Evolutionary conservation across 257 asterid species (phyloP).

Genomic region (Nicotiana attenuata): DNA sequence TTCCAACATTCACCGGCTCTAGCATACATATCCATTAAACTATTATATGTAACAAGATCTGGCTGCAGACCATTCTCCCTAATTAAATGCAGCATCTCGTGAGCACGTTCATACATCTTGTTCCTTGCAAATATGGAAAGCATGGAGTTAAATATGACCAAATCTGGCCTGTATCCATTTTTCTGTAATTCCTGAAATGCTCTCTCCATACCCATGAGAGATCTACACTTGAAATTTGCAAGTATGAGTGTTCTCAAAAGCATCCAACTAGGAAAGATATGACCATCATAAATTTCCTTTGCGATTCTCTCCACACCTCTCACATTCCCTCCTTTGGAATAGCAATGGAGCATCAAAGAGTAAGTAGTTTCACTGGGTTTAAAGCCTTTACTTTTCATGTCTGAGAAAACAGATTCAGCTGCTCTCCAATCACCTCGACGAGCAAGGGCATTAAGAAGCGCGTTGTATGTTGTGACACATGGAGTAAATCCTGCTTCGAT

Average conservation of each 20-base stretch:
- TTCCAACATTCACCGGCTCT: constrained; percentile 94
- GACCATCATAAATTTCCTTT: constrained; percentile 69
- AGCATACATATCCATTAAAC: constrained; percentile 95
- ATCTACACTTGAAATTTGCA: constrained; percentile 74
- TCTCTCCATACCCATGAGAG: constrained; percentile 80
- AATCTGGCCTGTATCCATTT: constrained; percentile 75
- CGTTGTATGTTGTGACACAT: constrained; percentile 74
- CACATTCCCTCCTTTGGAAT: constrained; percentile 74
- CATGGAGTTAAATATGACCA: constrained; percentile 79
- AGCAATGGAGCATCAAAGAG: constrained; percentile 76
- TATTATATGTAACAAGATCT: constrained; percentile 76
- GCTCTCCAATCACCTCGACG: constrained; percentile 80
- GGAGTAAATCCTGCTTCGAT: constrained; percentile 76
- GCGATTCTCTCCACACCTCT: constrained; percentile 77
- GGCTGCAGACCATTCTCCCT: constrained; percentile 67
- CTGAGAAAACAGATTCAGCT: constrained; percentile 57
- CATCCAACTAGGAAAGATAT: constrained; percentile 89
- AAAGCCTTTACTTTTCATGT: constrained; percentile 77
- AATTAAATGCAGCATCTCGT: constrained; percentile 54
- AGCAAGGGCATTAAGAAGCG: constrained; percentile 82
- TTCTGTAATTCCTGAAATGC: constrained; percentile 76
- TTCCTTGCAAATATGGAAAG: constrained; percentile 71
- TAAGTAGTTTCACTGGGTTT: constrained; percentile 79
- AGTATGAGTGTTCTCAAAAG: constrained; percentile 74
- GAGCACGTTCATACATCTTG: constrained; percentile 74